Evolutionary conservation across 2,329 filamentous ascomycete genomes (phyloP).

Genomic region (Cercospora zeae-maydis): DNA sequence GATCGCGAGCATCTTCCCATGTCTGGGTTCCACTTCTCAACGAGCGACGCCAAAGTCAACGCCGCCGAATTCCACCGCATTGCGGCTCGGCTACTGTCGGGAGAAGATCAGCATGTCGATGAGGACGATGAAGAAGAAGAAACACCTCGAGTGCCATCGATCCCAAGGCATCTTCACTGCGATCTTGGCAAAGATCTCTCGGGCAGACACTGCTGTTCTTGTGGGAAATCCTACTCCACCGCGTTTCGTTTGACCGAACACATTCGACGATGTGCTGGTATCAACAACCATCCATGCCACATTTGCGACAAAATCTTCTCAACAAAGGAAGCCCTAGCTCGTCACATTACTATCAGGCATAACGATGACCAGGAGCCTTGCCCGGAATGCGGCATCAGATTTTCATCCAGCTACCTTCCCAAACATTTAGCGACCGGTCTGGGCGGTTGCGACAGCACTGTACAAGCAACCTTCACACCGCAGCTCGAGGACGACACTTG

Average conservation of each 20-base stretch:
- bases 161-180: conserved; percentile 20
- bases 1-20: conserved; percentile 10
- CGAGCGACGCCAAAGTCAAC: conserved; percentile 21
- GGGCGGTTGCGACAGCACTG: conserved; percentile 24
- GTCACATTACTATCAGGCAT: conserved; percentile 18
- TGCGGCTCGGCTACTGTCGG: conserved; percentile 24
- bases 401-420: conserved; percentile 17
- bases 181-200: conserved; percentile 21
- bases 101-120: conserved; percentile 16
- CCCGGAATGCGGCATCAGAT: conserved; percentile 24
- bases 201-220: conserved; percentile 23
- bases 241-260: conserved; percentile 18
- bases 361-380: conserved; percentile 22
- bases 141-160: neutral
- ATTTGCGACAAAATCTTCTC: conserved; percentile 23
- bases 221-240: conserved; percentile 24
- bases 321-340: conserved; percentile 9
- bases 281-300: conserved; percentile 20
- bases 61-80: conserved; percentile 26
- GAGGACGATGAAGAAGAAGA: conserved; percentile 12
- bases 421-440: conserved; percentile 25
- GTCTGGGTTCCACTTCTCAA: conserved; percentile 27
- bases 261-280: conserved; percentile 19
- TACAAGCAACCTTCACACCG: conserved; percentile 16
- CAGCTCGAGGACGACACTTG: conserved; percentile 15